Evolutionary conservation across 2,329 filamentous ascomycete genomes (phyloP), one percentile per base, ranked within the genome.

Genomic region (Magnaporthales sp.): DNA sequence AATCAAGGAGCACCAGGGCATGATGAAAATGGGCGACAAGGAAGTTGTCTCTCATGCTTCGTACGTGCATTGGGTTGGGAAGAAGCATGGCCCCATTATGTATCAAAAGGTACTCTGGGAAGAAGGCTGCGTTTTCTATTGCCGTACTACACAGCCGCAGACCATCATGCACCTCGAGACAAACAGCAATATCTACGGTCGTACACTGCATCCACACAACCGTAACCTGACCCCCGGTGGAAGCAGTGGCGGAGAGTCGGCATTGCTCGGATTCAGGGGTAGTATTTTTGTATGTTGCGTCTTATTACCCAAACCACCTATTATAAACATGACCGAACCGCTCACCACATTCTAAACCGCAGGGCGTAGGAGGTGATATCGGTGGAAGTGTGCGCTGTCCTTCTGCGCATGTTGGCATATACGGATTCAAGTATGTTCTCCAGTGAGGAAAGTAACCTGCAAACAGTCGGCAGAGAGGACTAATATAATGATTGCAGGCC

Each of bases 141-240:
- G 54, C 60, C 58, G 54, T 31, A 66, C 64, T 29, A 74, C 70
- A 51, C 68, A 74, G 6, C 83, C 84, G 0, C 88, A 86, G 2
- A 68, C 86, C 11, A 87, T 90, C 81, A 90, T 91, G 87, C 88
- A 89, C 65, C 83, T 86, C 11, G 88, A 91, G 73, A 60, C 56
- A 4, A 84, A 81, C 1, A 84, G 88, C n/a, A 90, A 90, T 75
- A 88, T 89, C 70, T 86, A 86, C 70, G 89, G 88, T 9, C 80
- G 86, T 15, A 88, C 86, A 0, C 73, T 86, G 26, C 89, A 89
- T 72, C 89, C 89, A 0, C 76, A 78, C 7, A 89, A 89, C 72
- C 81, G 85, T 26, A 76, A 76, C 4, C 78, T 86, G 3, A 89
- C 87, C 0, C 83, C 83, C 24, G 89, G 89, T 9, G 89, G 89